Evolutionary conservation across 2,329 filamentous ascomycete genomes (phyloP).

Genomic region (Calonectria montana): DNA sequence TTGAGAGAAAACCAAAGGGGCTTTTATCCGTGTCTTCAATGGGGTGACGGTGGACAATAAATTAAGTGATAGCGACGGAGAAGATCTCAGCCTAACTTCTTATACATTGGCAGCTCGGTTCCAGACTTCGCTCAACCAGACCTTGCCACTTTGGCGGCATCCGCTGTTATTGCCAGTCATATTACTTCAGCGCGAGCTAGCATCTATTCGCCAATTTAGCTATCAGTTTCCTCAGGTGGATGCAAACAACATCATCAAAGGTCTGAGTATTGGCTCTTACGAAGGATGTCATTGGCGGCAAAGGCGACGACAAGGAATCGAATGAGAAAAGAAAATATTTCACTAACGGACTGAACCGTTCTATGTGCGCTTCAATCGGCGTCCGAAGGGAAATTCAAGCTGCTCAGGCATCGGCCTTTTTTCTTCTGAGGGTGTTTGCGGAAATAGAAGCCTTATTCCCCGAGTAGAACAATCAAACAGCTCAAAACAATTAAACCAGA

Average conservation of each 20-base stretch:
- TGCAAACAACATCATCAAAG: not conserved
- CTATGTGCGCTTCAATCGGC: not conserved
- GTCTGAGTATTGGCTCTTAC: not conserved
- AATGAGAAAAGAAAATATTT: not conserved
- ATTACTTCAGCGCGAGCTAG: not conserved
- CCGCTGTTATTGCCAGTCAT: not conserved
- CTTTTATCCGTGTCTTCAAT: not conserved
- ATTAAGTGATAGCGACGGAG: not conserved
- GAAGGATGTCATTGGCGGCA: not conserved
- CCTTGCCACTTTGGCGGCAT: not conserved
- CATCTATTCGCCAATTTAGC: not conserved
- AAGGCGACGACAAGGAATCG: not conserved
- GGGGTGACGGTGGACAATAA: not conserved
- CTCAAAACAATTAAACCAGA: not conserved
- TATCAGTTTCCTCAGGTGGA: not conserved
- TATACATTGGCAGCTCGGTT: not conserved
- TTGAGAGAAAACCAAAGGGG: not conserved
- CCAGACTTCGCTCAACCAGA: not conserved
- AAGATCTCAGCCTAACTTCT: not conserved
- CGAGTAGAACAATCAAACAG: not conserved
- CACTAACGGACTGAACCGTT: not conserved
- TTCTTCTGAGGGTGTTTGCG: not conserved
- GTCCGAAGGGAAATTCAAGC: not conserved
- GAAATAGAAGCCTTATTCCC: not conserved
- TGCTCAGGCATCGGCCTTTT: not conserved